Conservation (phyloP, 2,329 filamentous ascomycete genomes). For the Xenosphaeropsis pyriputrescens region DNA sequence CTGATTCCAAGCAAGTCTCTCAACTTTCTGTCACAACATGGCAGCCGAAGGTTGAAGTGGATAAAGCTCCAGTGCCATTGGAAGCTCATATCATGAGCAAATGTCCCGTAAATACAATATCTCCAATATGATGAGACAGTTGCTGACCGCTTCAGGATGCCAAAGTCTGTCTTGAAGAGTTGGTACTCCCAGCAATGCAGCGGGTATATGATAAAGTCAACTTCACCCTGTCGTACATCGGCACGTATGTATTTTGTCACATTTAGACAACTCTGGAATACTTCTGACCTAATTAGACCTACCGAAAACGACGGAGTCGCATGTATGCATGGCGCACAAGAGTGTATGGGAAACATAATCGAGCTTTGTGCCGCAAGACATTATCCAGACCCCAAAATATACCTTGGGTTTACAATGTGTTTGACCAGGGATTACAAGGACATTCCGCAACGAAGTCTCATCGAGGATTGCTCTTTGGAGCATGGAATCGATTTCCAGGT, state of each 20-base stretch:
- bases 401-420: slow-evolving; percentile 89
- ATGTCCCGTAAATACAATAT: too few species aligned
- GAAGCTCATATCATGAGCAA: slow-evolving; percentile 97
- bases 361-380: slow-evolving; percentile 78
- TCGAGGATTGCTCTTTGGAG: slow-evolving; percentile 80
- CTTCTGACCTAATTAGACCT: slow-evolving; percentile 24
- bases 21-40: background rate
- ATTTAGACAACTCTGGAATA: background rate
- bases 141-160: too few species aligned
- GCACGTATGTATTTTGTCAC: slow-evolving; percentile 36
- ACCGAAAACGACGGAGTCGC: slow-evolving; percentile 68
- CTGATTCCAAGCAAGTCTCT: too few species aligned
- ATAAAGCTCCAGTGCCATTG: slow-evolving; percentile 45
- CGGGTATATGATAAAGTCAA: slow-evolving; percentile 70
- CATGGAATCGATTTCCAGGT: slow-evolving; percentile 73
- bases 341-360: slow-evolving; percentile 90
- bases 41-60: background rate
- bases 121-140: too few species aligned
- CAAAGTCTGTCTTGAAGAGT: slow-evolving; percentile 57
- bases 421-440: slow-evolving; percentile 58
- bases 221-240: slow-evolving; percentile 85
- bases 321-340: slow-evolving; percentile 78
- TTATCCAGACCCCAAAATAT: slow-evolving; percentile 75
- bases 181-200: slow-evolving; percentile 81
- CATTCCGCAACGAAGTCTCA: slow-evolving; percentile 65